Conservation (phyloP, 768 basidiomycete species). For the Termitomyces sp. region DNA sequence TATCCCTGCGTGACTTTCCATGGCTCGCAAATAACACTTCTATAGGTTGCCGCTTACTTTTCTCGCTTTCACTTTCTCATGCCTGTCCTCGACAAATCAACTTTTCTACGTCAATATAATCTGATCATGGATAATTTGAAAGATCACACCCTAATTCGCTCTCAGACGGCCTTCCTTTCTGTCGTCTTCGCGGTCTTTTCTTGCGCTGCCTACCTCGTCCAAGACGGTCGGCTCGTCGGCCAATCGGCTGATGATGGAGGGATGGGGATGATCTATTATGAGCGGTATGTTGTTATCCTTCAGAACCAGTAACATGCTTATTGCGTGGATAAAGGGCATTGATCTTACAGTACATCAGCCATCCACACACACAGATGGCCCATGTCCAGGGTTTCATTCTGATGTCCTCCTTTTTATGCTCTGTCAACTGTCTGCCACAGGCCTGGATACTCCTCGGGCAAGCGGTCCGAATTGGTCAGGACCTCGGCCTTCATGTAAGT, state of each 20-base stretch:
- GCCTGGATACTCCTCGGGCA: slow-evolving; percentile 92
- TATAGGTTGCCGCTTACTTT: slow-evolving; percentile 84
- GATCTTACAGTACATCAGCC: slow-evolving; percentile 88
- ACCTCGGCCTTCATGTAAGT: slow-evolving; percentile 87
- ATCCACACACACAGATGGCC: slow-evolving; percentile 75
- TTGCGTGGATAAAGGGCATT: slow-evolving; percentile 53
- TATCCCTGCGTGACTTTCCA: slow-evolving; percentile 15
- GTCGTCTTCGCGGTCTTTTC: slow-evolving; percentile 88
- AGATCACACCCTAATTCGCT: slow-evolving; percentile 46
- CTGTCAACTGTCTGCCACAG: slow-evolving; percentile 89
- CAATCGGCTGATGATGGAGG: slow-evolving; percentile 70
- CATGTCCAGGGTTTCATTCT: slow-evolving; percentile 91
- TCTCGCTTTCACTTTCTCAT: slow-evolving; percentile 81
- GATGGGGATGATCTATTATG: slow-evolving; percentile 87
- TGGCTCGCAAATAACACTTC: slow-evolving; percentile 17
- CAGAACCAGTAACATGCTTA: slow-evolving; percentile 11
- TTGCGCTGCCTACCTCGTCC: slow-evolving; percentile 75
- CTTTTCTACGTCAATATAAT: slow-evolving; percentile 69
- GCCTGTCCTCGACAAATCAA: slow-evolving; percentile 83
- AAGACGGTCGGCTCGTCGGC: slow-evolving; percentile 61
- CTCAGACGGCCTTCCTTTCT: slow-evolving; percentile 72
- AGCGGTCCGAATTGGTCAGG: slow-evolving; percentile 84
- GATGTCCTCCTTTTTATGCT: slow-evolving; percentile 87
- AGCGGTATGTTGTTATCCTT: slow-evolving; percentile 53
- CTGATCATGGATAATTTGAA: slow-evolving; percentile 67